These are phyloP conservation scores for Teratosphaeria nubilosa DNA, from an alignment of 2,329 filamentous ascomycete species.

Conservation along the genomic window DNA sequence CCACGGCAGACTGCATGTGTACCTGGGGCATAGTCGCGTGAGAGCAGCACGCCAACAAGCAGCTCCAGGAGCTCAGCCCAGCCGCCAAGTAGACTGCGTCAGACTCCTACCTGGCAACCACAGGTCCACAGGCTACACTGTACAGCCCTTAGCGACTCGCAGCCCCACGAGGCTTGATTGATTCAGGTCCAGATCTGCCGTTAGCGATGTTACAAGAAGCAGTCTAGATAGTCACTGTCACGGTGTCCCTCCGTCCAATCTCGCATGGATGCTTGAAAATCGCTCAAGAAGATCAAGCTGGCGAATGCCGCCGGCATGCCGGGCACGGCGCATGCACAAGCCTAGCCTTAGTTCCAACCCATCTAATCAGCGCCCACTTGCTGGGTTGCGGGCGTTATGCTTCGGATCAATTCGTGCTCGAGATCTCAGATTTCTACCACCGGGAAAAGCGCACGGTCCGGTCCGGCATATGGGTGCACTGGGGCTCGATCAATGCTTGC, in stretches of 20 bases:
- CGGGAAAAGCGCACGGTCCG: not conserved
- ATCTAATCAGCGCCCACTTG: slow-evolving; percentile 1
- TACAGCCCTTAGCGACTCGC: not conserved
- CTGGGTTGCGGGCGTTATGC: slow-evolving; percentile 1
- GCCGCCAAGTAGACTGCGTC: not conserved
- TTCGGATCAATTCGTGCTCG: slow-evolving; percentile 3
- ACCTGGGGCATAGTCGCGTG: slow-evolving; percentile 14
- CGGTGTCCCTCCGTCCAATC: slow-evolving; percentile 4
- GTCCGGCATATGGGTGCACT: not conserved
- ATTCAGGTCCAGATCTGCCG: not conserved
- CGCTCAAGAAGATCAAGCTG: slow-evolving; percentile 3
- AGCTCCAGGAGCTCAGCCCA: not conserved
- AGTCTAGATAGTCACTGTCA: not conserved
- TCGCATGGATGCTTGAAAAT: slow-evolving; percentile 4
- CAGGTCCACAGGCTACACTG: not conserved
- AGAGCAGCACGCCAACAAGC: not conserved
- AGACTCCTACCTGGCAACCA: not conserved
- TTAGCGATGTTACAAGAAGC: slow-evolving; percentile 1
- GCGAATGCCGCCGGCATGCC: slow-evolving; percentile 3
- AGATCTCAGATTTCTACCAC: slow-evolving; percentile 5
- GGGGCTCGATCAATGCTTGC: not conserved
- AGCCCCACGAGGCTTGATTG: not conserved
- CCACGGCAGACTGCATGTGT: slow-evolving; percentile 17
- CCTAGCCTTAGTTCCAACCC: not conserved
- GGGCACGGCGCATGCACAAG: slow-evolving; percentile 2